Conservation (phyloP, 1,284 basidiomycete genomes). For the Malassezia restricta region DNA sequence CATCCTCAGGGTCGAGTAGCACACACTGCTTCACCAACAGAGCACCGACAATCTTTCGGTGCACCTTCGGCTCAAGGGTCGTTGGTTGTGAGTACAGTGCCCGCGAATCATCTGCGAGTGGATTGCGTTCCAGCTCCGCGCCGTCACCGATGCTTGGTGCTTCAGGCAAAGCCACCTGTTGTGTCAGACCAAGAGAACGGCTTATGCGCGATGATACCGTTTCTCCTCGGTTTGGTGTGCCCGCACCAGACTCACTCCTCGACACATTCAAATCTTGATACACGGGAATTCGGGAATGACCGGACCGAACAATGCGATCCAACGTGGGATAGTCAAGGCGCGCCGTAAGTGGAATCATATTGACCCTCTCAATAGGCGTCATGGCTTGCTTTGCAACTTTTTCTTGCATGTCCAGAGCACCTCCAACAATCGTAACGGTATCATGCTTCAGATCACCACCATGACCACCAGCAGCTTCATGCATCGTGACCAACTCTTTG, state of each 20-base stretch:
- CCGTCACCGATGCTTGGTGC: background rate
- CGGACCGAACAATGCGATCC: slow-evolving; percentile 61
- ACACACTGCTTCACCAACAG: slow-evolving; percentile 76
- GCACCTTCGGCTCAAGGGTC: background rate
- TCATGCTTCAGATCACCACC: slow-evolving; percentile 62
- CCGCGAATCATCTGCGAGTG: background rate
- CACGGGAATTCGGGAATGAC: slow-evolving; percentile 57
- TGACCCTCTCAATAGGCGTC: slow-evolving; percentile 59
- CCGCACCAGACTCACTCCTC: slow-evolving; percentile 1
- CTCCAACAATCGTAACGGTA: slow-evolving; percentile 64
- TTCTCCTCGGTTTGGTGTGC: background rate
- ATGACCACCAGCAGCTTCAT: slow-evolving; percentile 51
- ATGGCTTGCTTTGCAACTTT: slow-evolving; percentile 62
- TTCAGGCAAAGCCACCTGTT: background rate
- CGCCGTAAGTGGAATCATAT: slow-evolving; percentile 69
- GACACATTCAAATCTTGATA: slow-evolving; percentile 48
- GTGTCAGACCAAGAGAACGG: background rate
- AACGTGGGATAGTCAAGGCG: slow-evolving; percentile 67
- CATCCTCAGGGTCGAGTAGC: slow-evolving; percentile 67
- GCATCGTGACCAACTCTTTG: slow-evolving; percentile 63
- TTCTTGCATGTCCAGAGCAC: slow-evolving; percentile 61
- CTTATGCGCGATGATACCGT: slow-evolving; percentile 1
- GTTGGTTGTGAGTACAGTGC: background rate
- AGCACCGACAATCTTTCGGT: slow-evolving; percentile 61
- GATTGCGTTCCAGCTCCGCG: background rate